A percentile compares a stretch with the other conserved stretches of the same genome.
These are phyloP conservation scores for Lasiosphaeriaceae sp. DNA, from an alignment of 495 filamentous ascomycete genomes.

Conservation along the genomic window DNA sequence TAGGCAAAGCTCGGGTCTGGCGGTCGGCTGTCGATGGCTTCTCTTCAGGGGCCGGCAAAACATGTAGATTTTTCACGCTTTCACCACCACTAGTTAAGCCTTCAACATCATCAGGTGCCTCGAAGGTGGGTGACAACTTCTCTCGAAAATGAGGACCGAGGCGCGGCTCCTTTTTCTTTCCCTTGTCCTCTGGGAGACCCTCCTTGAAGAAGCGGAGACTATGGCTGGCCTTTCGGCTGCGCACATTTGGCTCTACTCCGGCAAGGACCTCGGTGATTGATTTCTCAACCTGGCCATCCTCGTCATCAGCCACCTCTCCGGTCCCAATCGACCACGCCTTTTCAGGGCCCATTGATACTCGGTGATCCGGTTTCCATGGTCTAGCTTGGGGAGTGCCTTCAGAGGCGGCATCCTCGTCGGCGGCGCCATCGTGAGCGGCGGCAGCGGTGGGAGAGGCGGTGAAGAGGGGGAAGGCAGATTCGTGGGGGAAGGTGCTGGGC, in stretches of 20 bases:
- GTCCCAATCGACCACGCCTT: conserved; percentile 56
- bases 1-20: conserved; percentile 8
- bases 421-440: conserved; percentile 13
- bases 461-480: conserved; percentile 11
- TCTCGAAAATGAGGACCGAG: conserved; percentile 26
- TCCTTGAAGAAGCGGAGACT: conserved; percentile 90
- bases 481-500: conserved; percentile 7
- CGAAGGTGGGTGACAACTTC: conserved; percentile 23
- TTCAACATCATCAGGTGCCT: conserved; percentile 13
- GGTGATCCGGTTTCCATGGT: conserved; percentile 42
- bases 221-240: conserved; percentile 93
- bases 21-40: conserved; percentile 3
- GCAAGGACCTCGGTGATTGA: conserved; percentile 78
- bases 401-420: conserved; percentile 21
- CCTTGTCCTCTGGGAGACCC: conserved; percentile 61
- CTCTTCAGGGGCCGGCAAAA: conserved; percentile 3
- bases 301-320: conserved; percentile 31
- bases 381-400: conserved; percentile 36
- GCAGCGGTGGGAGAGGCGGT: conserved; percentile 8
- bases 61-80: not conserved
- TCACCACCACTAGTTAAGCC: conserved; percentile 2
- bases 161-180: conserved; percentile 39
- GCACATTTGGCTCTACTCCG: conserved; percentile 70
- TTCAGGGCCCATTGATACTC: conserved; percentile 40
- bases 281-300: conserved; percentile 65